Conservation (phyloP, 2,329 filamentous ascomycete species). For the Fusarium oligoseptatum region DNA sequence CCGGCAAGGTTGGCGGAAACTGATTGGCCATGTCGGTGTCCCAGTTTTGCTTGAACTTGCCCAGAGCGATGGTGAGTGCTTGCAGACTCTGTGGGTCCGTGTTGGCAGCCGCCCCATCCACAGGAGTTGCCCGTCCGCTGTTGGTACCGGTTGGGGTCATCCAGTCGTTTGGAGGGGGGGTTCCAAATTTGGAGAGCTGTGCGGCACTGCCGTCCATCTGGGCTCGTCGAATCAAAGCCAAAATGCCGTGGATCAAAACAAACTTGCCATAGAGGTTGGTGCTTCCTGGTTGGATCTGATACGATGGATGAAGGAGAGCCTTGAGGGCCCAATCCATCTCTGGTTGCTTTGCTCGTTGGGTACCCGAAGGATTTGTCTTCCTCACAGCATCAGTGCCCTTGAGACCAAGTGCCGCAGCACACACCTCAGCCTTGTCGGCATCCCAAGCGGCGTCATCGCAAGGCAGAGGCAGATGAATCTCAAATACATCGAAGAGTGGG, state of each 20-base stretch:
- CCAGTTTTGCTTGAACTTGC: conserved; percentile 81
- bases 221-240: conserved; percentile 68
- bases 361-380: conserved; percentile 72
- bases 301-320: conserved; percentile 69
- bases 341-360: conserved; percentile 73
- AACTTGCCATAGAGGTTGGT: conserved; percentile 83
- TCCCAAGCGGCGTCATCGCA: conserved; percentile 82
- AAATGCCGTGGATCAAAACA: conserved; percentile 77
- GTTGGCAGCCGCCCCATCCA: conserved; percentile 52
- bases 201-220: conserved; percentile 57
- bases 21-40: conserved; percentile 77
- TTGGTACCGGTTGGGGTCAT: conserved; percentile 58
- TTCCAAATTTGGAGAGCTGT: conserved; percentile 59
- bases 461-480: conserved; percentile 77
- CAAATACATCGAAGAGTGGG: conserved; percentile 72
- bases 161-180: conserved; percentile 73
- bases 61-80: conserved; percentile 68
- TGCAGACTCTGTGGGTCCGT: conserved; percentile 63
- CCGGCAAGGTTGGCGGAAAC: conserved; percentile 66
- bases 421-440: conserved; percentile 69
- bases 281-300: conserved; percentile 72
- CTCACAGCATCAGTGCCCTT: conserved; percentile 68
- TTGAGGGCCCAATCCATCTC: conserved; percentile 72
- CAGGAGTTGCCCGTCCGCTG: conserved; percentile 62
- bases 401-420: conserved; percentile 75